A percentile compares a stretch with the other conserved stretches of the same genome.
phyloP scores from a whole-genome alignment of 495 filamentous ascomycete species.

The Neurospora sp. region DNA sequence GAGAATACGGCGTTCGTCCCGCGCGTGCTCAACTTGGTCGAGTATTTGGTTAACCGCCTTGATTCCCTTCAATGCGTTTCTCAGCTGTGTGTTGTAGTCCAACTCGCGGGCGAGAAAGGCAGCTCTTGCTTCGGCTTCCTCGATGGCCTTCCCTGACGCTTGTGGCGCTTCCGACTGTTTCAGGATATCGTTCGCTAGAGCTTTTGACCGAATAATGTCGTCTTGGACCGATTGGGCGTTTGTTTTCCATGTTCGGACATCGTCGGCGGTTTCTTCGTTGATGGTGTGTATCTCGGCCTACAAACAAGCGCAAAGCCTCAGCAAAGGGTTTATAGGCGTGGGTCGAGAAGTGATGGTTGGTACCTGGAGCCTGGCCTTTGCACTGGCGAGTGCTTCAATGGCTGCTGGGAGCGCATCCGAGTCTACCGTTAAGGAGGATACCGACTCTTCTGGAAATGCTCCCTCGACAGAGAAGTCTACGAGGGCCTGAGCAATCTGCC shows the following conservation, averaged over 20 bases:
- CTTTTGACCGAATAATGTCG: slow-evolving; percentile 65
- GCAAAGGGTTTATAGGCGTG: not conserved
- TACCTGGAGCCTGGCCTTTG: slow-evolving; percentile 63
- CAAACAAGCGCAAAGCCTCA: slow-evolving; percentile 1
- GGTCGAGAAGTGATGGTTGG: slow-evolving; percentile 1
- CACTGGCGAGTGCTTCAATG: slow-evolving; percentile 52
- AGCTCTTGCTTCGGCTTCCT: slow-evolving; percentile 61
- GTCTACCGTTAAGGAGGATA: slow-evolving; percentile 54
- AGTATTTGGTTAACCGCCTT: slow-evolving; percentile 41
- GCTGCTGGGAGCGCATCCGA: slow-evolving; percentile 49
- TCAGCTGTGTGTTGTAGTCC: slow-evolving; percentile 62
- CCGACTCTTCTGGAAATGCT: slow-evolving; percentile 62
- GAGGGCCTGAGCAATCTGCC: slow-evolving; percentile 51
- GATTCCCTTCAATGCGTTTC: slow-evolving; percentile 51
- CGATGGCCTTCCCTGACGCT: slow-evolving; percentile 45
- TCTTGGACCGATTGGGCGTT: slow-evolving; percentile 75
- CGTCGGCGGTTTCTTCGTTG: slow-evolving; percentile 62
- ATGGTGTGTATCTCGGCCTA: slow-evolving; percentile 61
- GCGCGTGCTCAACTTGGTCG: slow-evolving; percentile 40
- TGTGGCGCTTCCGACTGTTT: slow-evolving; percentile 56
- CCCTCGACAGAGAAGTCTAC: slow-evolving; percentile 64
- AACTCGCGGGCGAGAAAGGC: slow-evolving; percentile 64
- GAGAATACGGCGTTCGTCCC: slow-evolving; percentile 36
- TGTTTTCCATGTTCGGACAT: slow-evolving; percentile 74
- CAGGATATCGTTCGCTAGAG: slow-evolving; percentile 65